Percentiles rank a stretch among this genome's conserved stretches.
Evolutionary conservation across 352 stramenopile genomes (phyloP).

Genomic region (Phytophthora hybrid): DNA sequence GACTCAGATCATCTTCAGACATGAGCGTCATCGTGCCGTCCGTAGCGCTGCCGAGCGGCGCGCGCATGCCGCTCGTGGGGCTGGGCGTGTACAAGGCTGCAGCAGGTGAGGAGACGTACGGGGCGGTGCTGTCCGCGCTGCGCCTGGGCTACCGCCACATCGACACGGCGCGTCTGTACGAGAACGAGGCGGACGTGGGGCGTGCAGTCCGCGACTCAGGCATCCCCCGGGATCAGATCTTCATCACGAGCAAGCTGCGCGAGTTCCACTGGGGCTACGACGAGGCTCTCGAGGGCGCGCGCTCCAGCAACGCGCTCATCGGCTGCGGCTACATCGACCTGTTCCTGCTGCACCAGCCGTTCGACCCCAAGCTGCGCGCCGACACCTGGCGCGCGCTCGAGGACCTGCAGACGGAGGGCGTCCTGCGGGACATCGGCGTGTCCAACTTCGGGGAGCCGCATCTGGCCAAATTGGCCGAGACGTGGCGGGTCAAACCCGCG

Average conservation of each 20-base stretch:
- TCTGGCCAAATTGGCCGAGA: conserved; percentile 70
- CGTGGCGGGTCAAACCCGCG: conserved; percentile 54
- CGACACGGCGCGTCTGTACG: conserved; percentile 85
- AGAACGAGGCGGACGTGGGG: conserved; percentile 86
- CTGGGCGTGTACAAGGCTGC: conserved; percentile 57
- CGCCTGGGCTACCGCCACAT: conserved; percentile 84
- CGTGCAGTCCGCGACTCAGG: conserved; percentile 64
- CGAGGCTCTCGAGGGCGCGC: conserved; percentile 57
- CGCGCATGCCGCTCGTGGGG: conserved; percentile 50
- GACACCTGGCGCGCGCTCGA: conserved; percentile 55
- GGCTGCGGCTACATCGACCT: conserved; percentile 82
- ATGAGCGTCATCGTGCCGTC: conserved; percentile 28
- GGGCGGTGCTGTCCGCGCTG: conserved; percentile 50
- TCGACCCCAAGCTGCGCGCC: conserved; percentile 47
- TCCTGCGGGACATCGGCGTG: conserved; percentile 84
- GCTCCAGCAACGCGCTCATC: conserved; percentile 64
- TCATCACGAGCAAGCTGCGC: conserved; percentile 82
- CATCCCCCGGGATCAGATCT: conserved; percentile 70
- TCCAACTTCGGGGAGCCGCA: conserved; percentile 86
- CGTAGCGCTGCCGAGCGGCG: conserved; percentile 43
- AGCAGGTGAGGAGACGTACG: conserved; percentile 43
- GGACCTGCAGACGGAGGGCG: conserved; percentile 50
- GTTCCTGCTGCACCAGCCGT: conserved; percentile 75
- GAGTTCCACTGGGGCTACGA: conserved; percentile 77
- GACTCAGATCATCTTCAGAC: not conserved